Percentiles rank a stretch among this genome's conserved stretches.
Evolutionary conservation across 2,329 filamentous ascomycete genomes (phyloP).

Genomic region (Colletotrichum kahawae): DNA sequence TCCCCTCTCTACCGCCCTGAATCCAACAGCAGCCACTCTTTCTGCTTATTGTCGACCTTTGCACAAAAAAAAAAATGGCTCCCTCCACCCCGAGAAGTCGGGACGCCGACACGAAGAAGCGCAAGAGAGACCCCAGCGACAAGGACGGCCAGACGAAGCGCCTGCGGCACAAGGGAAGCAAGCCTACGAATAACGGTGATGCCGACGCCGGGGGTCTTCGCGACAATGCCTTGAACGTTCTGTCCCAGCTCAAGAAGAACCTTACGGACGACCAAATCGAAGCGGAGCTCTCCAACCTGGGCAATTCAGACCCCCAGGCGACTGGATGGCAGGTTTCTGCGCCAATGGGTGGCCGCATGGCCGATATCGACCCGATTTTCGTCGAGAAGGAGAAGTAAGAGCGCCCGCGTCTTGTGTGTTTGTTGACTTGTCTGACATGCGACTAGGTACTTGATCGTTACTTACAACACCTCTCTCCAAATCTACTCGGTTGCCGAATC

Average conservation of each 20-base stretch:
- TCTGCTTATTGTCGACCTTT: background rate
- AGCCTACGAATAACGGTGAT: background rate
- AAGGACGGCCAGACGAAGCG: slow-evolving; percentile 43
- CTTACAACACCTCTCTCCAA: slow-evolving; percentile 76
- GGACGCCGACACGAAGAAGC: slow-evolving; percentile 48
- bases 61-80: slow-evolving; percentile 37
- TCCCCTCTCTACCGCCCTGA: background rate
- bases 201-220: slow-evolving; percentile 13
- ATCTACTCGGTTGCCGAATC: slow-evolving; percentile 85
- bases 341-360: slow-evolving; percentile 69
- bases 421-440: slow-evolving; percentile 29
- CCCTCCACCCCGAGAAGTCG: slow-evolving; percentile 34
- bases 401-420: background rate
- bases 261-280: slow-evolving; percentile 17
- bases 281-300: slow-evolving; percentile 7
- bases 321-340: slow-evolving; percentile 65
- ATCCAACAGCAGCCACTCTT: background rate
- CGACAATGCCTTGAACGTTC: slow-evolving; percentile 21
- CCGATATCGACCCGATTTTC: slow-evolving; percentile 68
- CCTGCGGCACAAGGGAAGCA: slow-evolving; percentile 31
- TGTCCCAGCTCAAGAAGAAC: slow-evolving; percentile 14
- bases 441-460: slow-evolving; percentile 73
- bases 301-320: slow-evolving; percentile 11
- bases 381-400: slow-evolving; percentile 65
- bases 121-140: slow-evolving; percentile 51